Evolutionary conservation across 2,329 filamentous ascomycete species (phyloP).

Genomic region (Venturia nashicola): DNA sequence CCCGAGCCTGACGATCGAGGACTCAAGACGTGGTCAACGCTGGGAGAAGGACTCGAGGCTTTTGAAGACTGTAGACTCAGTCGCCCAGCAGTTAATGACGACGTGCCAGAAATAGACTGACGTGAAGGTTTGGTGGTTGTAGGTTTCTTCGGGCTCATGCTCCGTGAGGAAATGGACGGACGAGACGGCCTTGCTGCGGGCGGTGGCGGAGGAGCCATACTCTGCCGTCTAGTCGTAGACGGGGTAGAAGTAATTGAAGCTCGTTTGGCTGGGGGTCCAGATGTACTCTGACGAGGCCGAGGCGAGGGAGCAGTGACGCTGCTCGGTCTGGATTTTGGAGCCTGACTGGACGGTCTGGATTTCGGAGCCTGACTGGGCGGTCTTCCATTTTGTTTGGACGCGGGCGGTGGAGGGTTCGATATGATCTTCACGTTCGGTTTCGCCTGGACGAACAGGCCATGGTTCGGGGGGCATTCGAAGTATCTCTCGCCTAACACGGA

Average conservation of each 20-base stretch:
- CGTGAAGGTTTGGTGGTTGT: conserved; percentile 3
- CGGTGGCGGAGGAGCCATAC: conserved; percentile 6
- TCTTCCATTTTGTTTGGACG: conserved; percentile 9
- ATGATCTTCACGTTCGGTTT: conserved; percentile 47
- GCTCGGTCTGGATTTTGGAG: conserved; percentile 14
- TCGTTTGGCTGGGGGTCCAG: not conserved
- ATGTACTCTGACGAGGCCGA: conserved; percentile 1
- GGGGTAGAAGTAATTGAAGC: not conserved
- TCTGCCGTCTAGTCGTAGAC: not conserved
- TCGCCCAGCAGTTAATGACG: not conserved
- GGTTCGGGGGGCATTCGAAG: conserved; percentile 59
- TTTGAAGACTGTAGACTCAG: not conserved
- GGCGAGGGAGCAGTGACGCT: conserved; percentile 2
- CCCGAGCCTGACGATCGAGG: conserved; percentile 7
- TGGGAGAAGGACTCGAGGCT: not conserved
- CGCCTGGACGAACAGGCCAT: conserved; percentile 81
- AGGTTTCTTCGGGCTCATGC: conserved; percentile 10
- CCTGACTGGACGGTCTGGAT: conserved; percentile 6
- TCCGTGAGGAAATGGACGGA: conserved; percentile 21
- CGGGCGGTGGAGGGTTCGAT: conserved; percentile 28
- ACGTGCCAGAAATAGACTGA: not conserved
- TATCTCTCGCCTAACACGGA: conserved; percentile 79
- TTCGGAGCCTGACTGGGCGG: conserved; percentile 14
- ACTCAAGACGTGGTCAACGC: conserved; percentile 9
- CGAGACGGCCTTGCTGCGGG: conserved; percentile 23